A percentile compares a stretch with the other conserved stretches of the same genome.
Conservation (phyloP, 208 protist species). For the Crithidia brevicula region DNA sequence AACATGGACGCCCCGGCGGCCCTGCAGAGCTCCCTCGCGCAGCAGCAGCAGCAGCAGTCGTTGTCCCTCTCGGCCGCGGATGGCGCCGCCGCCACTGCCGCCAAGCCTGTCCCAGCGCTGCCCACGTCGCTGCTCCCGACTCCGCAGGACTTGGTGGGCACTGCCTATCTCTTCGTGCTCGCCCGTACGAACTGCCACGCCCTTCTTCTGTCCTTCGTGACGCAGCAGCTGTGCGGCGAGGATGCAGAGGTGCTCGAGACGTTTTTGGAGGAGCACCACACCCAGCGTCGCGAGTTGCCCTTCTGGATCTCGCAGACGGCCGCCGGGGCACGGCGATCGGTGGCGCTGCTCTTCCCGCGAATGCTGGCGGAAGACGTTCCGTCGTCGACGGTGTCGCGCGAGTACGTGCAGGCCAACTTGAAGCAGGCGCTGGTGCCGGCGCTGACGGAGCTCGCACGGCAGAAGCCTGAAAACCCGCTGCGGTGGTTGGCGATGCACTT, state of each 20-base stretch:
- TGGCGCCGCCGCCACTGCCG: conserved; percentile 5
- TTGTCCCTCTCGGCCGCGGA: neutral
- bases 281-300: conserved; percentile 28
- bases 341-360: conserved; percentile 75
- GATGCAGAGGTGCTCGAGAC: conserved; percentile 37
- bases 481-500: conserved; percentile 87
- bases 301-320: conserved; percentile 42
- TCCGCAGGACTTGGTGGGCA: conserved; percentile 60
- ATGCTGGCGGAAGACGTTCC: conserved; percentile 83
- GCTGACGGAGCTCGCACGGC: conserved; percentile 81
- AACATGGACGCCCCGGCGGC: conserved; percentile 45
- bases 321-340: conserved; percentile 48
- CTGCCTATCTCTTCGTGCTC: conserved; percentile 73
- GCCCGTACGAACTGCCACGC: conserved; percentile 76
- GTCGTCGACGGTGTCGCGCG: conserved; percentile 49
- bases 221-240: conserved; percentile 47
- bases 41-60: too few relatives aligned
- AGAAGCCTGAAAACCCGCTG: conserved; percentile 86
- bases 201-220: conserved; percentile 49
- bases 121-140: conserved; percentile 24
- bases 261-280: conserved; percentile 25
- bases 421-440: conserved; percentile 83
- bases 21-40: conserved; percentile 10
- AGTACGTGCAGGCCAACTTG: conserved; percentile 87
- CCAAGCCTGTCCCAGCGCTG: conserved; percentile 13